A percentile compares a stretch with the other conserved stretches of the same genome.
phyloP scores from a whole-genome alignment of 2,329 filamentous ascomycete genomes.

The Nannizziopsis barbatae region DNA sequence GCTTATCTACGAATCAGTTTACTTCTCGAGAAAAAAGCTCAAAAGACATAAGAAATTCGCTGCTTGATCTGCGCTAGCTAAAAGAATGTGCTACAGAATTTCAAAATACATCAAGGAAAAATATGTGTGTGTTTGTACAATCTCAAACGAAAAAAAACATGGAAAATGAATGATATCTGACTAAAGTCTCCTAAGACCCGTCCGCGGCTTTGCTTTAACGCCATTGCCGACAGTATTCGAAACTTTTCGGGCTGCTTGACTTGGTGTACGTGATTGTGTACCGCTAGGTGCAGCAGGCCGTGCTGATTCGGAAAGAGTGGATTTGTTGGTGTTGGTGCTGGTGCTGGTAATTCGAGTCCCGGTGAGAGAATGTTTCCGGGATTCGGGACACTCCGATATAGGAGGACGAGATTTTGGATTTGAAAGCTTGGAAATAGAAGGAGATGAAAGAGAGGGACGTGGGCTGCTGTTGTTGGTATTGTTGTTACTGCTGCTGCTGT shows the following conservation, averaged over 20 bases:
- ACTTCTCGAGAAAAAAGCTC: too few relatives aligned
- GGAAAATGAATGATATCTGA: not conserved
- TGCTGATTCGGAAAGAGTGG: not conserved
- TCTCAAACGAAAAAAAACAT: not conserved
- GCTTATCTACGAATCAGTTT: too few relatives aligned
- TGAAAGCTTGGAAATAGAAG: not conserved
- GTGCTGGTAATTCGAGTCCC: too few relatives aligned
- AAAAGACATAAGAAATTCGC: too few relatives aligned
- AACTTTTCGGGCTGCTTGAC: not conserved
- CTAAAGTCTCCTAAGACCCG: slow-evolving; percentile 10
- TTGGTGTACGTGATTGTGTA: not conserved
- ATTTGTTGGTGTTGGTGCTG: too few relatives aligned
- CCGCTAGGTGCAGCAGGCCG: not conserved
- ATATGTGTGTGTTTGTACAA: not conserved
- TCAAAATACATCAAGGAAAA: too few relatives aligned
- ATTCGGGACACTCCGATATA: not conserved
- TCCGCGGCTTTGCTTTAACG: slow-evolving; percentile 8
- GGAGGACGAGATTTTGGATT: not conserved
- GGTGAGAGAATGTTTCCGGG: not conserved
- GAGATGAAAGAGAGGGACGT: not conserved
- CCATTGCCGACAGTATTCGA: not conserved
- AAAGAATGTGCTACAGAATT: too few relatives aligned
- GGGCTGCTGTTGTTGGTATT: not conserved
- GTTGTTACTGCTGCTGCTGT: not conserved
- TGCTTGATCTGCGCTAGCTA: too few relatives aligned